Evolutionary conservation across 768 basidiomycete genomes (phyloP), one percentile per base, ranked within the genome.

Genomic region (Infundibulicybe gibba): DNA sequence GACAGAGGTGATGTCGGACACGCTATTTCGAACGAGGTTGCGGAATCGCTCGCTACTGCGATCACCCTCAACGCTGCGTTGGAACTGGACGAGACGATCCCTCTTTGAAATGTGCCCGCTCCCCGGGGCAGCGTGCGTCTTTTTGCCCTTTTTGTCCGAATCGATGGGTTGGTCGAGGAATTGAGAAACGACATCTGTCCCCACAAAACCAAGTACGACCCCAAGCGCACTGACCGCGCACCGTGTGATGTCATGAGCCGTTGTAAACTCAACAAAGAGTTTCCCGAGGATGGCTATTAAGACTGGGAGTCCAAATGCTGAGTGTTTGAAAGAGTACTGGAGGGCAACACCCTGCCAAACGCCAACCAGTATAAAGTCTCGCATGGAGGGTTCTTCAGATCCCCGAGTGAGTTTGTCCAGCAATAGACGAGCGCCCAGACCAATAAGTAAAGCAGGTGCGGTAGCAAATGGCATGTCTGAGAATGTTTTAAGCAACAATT

Each of bases 261-360:
- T 55, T 48, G 69, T 65, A 60, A 81, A 87, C 62, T 90, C 87
- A 57, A 81, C 57, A 44, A 79, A 63, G 52, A 90, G 79, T 60
- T 85, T 85, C 3, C 70, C 75, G 35, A 70, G 70, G 52, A 88
- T 79, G 41, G 69, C 75, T 38, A 81, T 67, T 44, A 72, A 81
- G 37, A 85, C 76, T 42, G 74, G 67, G 56, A 85, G 64, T 32
- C 76, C 74, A 32, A 85, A 65, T 49, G 72, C 69, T 40, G 75
- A 72, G 46, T 74, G 72, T 59, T 77, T 79, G 51, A 79, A 73
- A 45, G 83, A 72, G 57, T 79, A 84, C 56, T 88, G 84, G 43
- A 91, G 69, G 19, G 77, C 83, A 52, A 87, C 79, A 42, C 88
- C 88, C 62, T 89, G 85, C 75, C 85, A 82, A 55, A 83, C 74